These are phyloP conservation scores for Auricularia heimuer DNA, from an alignment of 768 basidiomycete genomes.

Conservation along the genomic window DNA sequence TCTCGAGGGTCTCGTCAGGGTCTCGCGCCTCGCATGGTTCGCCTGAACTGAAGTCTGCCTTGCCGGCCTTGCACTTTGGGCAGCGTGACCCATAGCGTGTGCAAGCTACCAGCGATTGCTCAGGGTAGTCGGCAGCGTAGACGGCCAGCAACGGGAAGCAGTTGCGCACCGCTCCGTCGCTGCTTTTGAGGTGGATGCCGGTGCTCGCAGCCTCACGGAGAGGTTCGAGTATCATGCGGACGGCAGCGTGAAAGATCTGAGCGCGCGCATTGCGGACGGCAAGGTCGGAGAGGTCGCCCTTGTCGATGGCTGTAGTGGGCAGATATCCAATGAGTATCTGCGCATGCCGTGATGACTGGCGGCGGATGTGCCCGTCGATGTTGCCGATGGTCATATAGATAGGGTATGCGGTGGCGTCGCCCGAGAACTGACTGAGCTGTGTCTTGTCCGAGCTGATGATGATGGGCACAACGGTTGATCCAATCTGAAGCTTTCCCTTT, in stretches of 20 bases:
- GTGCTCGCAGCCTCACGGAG: conserved; percentile 1
- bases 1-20: not conserved
- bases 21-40: not conserved
- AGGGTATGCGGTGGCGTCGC: conserved; percentile 31
- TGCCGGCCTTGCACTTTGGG: not conserved
- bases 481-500: conserved; percentile 3
- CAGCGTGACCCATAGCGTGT: not conserved
- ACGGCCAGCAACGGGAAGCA: conserved; percentile 4
- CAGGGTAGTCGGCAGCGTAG: conserved; percentile 8
- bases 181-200: conserved; percentile 5
- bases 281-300: not conserved
- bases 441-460: conserved; percentile 16
- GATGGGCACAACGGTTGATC: conserved; percentile 12
- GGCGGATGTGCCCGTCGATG: conserved; percentile 29
- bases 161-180: conserved; percentile 4
- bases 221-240: conserved; percentile 5
- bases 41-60: conserved; percentile 8
- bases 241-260: conserved; percentile 8
- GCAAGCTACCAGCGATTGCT: conserved; percentile 4
- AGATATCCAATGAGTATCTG: conserved; percentile 32
- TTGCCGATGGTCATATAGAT: conserved; percentile 37
- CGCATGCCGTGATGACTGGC: conserved; percentile 26
- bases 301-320: conserved; percentile 11
- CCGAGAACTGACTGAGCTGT: conserved; percentile 11
- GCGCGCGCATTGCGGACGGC: conserved; percentile 1